Evolutionary conservation across 768 basidiomycete genomes (phyloP).

Genomic region (Coprinopsis cinerea): DNA sequence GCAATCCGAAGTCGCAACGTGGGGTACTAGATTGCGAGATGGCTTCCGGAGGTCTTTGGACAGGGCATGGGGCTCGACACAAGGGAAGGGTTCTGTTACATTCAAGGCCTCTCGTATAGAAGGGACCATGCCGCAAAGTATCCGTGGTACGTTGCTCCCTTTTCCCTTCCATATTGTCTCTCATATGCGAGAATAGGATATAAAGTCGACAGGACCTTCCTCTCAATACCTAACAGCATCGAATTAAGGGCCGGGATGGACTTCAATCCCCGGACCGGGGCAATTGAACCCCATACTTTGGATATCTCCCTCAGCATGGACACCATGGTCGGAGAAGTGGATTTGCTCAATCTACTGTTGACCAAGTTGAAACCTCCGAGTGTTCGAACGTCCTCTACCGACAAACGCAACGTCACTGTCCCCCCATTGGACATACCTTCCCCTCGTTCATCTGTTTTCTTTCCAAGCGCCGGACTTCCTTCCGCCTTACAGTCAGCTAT

Average conservation of each 20-base stretch:
- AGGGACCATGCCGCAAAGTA: slow-evolving; percentile 31
- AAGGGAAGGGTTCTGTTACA: slow-evolving; percentile 48
- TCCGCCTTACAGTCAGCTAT: slow-evolving; percentile 20
- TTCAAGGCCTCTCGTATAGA: slow-evolving; percentile 43
- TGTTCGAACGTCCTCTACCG: slow-evolving; percentile 4
- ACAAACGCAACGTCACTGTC: slow-evolving; percentile 6
- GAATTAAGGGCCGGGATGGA: slow-evolving; percentile 41
- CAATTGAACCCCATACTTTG: slow-evolving; percentile 48
- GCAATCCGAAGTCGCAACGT: slow-evolving; percentile 47
- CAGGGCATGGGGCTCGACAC: slow-evolving; percentile 59
- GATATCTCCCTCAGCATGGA: slow-evolving; percentile 40
- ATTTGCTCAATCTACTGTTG: slow-evolving; percentile 33
- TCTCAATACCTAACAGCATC: slow-evolving; percentile 41
- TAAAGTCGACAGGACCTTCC: slow-evolving; percentile 30
- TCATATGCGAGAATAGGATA: neutral
- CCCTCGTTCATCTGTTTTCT: slow-evolving; percentile 16
- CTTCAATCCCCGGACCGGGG: slow-evolving; percentile 54
- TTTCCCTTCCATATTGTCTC: neutral
- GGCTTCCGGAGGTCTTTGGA: slow-evolving; percentile 64
- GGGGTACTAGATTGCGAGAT: slow-evolving; percentile 54
- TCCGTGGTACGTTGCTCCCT: slow-evolving; percentile 24
- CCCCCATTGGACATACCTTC: slow-evolving; percentile 11
- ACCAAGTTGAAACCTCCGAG: slow-evolving; percentile 17
- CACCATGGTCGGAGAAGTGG: slow-evolving; percentile 40
- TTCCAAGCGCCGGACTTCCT: slow-evolving; percentile 15